phyloP scores from a whole-genome alignment of 2,329 filamentous ascomycete genomes.

The Colletotrichum cereale region DNA sequence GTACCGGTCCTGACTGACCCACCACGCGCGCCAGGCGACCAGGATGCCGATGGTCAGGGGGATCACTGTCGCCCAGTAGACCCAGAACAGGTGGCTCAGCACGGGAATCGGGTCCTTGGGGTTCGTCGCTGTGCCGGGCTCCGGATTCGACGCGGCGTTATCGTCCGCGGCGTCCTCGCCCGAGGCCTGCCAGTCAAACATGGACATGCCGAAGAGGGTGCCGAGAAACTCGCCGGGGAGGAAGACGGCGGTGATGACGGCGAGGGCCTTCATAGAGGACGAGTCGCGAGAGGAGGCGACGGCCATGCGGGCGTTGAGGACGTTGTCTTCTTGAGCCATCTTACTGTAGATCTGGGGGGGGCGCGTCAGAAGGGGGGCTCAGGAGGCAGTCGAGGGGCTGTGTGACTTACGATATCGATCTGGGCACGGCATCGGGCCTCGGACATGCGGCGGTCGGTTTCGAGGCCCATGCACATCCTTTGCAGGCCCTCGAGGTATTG shows the following conservation, averaged over 20 bases:
- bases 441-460: constrained; percentile 60
- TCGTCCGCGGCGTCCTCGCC: constrained; percentile 48
- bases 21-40: constrained; percentile 59
- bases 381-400: fast-evolving
- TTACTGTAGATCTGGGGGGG: constrained; percentile 58
- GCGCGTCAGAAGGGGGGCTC: constrained; percentile 11
- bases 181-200: constrained; percentile 60
- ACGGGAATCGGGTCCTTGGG: constrained; percentile 47
- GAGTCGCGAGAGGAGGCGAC: constrained; percentile 57
- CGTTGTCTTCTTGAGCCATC: constrained; percentile 63
- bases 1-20: constrained; percentile 61
- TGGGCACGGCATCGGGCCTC: constrained; percentile 60
- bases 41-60: constrained; percentile 59
- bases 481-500: constrained; percentile 60
- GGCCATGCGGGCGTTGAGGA: constrained; percentile 57
- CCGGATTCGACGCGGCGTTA: background rate
- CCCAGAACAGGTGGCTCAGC: constrained; percentile 58
- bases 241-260: constrained; percentile 62
- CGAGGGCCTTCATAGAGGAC: constrained; percentile 62
- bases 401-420: constrained; percentile 57
- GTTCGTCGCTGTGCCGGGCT: constrained; percentile 32
- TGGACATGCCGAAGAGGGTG: constrained; percentile 60
- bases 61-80: constrained; percentile 60
- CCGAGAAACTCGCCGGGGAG: constrained; percentile 61
- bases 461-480: constrained; percentile 58